Evolutionary conservation across 805 yeast species (phyloP).

Genomic region (Starmerella vaccinii): DNA sequence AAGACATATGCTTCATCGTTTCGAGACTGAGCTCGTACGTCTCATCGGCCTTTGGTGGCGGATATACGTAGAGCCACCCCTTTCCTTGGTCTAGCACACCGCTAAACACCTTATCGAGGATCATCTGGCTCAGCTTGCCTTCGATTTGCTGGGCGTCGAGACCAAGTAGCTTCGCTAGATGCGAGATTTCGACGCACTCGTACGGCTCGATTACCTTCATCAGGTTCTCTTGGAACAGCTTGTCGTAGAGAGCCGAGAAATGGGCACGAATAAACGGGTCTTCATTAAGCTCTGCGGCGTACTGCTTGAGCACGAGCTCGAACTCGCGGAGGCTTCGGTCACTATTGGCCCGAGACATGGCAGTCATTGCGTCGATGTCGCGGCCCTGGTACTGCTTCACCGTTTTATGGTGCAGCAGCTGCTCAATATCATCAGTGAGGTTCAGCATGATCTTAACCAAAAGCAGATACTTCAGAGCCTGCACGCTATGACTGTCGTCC

Average conservation of each 20-base stretch:
- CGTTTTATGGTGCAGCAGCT: conserved; percentile 63
- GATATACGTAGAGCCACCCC: conserved; percentile 91
- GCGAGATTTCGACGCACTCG: conserved; percentile 87
- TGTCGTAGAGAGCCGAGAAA: conserved; percentile 85
- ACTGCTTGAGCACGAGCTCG: conserved; percentile 66
- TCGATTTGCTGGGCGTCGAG: conserved; percentile 81
- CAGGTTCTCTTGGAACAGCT: conserved; percentile 82
- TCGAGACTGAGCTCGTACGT: conserved; percentile 81
- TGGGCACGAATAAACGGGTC: conserved; percentile 87
- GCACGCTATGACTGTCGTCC: conserved; percentile 43
- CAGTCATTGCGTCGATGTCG: conserved; percentile 91
- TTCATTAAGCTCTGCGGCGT: conserved; percentile 59
- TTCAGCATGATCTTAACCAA: conserved; percentile 89
- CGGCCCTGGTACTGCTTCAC: conserved; percentile 65
- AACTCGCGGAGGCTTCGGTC: conserved; percentile 86
- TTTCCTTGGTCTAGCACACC: conserved; percentile 98
- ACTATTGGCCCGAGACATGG: conserved; percentile 80
- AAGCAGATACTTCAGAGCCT: conserved; percentile 83
- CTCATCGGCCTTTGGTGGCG: conserved; percentile 77
- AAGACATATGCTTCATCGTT: conserved; percentile 74
- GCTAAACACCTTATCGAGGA: conserved; percentile 83
- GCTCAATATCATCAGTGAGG: conserved; percentile 72
- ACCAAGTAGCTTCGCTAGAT: conserved; percentile 79
- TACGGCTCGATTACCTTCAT: conserved; percentile 93
- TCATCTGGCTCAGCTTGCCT: conserved; percentile 92